Evolutionary conservation across 257 asterid species (phyloP).

Genomic region (Linaria vulgaris): DNA sequence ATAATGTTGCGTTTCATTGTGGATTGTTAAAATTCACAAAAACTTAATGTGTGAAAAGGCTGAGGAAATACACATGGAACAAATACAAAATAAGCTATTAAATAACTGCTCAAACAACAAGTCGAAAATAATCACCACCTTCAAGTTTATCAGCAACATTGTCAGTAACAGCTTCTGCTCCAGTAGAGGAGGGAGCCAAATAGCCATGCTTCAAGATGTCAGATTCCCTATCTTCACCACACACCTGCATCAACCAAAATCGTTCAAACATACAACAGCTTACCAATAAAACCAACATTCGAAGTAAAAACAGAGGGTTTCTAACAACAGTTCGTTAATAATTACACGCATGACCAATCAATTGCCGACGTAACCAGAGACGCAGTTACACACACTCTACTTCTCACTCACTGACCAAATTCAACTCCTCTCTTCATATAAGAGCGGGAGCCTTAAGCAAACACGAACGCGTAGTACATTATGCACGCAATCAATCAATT

Average conservation of each 20-base stretch:
- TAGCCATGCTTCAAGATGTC: slow-evolving; percentile 80
- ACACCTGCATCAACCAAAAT: slow-evolving; percentile 44
- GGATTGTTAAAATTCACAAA: not conserved
- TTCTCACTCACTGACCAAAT: no score
- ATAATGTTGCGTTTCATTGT: no score
- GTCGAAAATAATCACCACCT: slow-evolving; percentile 46
- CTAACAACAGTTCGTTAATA: not conserved
- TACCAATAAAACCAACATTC: slow-evolving; percentile 10
- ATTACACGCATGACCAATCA: not conserved
- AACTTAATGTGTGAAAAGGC: not conserved
- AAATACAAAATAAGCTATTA: not conserved
- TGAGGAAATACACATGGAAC: not conserved
- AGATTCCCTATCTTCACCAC: slow-evolving; percentile 87
- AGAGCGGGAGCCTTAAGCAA: no score
- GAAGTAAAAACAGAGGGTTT: not conserved
- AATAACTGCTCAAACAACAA: slow-evolving; percentile 6
- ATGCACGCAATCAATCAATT: no score
- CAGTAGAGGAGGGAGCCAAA: slow-evolving; percentile 56
- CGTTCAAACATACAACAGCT: slow-evolving; percentile 12
- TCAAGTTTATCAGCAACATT: slow-evolving; percentile 37
- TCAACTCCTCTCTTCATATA: no score
- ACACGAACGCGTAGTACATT: no score
- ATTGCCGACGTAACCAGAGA: no score
- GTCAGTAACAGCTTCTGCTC: slow-evolving; percentile 36
- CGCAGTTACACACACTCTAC: no score